A percentile compares a stretch with the other conserved stretches of the same genome.
phyloP scores from a whole-genome alignment of 495 filamentous ascomycete genomes.

The Annulohypoxylon bovei region DNA sequence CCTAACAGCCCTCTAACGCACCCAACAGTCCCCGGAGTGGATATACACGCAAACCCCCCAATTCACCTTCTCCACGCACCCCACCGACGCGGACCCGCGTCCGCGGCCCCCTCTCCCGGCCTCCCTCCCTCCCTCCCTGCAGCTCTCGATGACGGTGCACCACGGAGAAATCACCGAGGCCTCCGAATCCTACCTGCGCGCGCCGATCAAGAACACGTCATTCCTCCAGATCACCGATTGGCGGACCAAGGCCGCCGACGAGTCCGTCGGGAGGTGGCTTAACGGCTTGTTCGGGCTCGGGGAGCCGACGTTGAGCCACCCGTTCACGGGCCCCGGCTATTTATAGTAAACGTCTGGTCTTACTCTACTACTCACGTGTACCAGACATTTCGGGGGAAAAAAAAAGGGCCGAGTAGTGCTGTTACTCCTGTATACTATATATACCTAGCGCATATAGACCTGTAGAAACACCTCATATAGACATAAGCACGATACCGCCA shows the following conservation, averaged over 20 bases:
- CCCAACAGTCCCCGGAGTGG: conserved; percentile 73
- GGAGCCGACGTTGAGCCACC: background rate
- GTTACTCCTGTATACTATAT: conserved; percentile 3
- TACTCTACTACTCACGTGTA: background rate
- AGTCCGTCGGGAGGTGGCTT: conserved; percentile 46
- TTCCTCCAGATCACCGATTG: conserved; percentile 57
- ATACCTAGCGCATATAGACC: background rate
- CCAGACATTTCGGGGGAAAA: too few species aligned
- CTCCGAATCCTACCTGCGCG: conserved; percentile 21
- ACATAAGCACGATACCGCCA: conserved; percentile 20
- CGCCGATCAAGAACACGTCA: conserved; percentile 42
- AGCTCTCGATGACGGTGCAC: conserved; percentile 46
- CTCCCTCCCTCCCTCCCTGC: conserved; percentile 43
- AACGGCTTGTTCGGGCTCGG: conserved; percentile 51
- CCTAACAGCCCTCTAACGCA: background rate
- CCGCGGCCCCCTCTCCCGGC: conserved; percentile 58
- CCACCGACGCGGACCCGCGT: conserved; percentile 64
- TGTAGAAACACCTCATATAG: background rate
- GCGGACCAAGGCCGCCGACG: conserved; percentile 33
- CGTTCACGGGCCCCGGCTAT: background rate
- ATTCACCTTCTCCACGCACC: conserved; percentile 73
- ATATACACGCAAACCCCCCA: conserved; percentile 85
- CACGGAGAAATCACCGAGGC: conserved; percentile 54
- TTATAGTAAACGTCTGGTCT: background rate
- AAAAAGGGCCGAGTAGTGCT: background rate